Evolutionary conservation across 2,329 filamentous ascomycete genomes (phyloP), one percentile per base, ranked within the genome.

Genomic region (Arachnopeziza araneosa): DNA sequence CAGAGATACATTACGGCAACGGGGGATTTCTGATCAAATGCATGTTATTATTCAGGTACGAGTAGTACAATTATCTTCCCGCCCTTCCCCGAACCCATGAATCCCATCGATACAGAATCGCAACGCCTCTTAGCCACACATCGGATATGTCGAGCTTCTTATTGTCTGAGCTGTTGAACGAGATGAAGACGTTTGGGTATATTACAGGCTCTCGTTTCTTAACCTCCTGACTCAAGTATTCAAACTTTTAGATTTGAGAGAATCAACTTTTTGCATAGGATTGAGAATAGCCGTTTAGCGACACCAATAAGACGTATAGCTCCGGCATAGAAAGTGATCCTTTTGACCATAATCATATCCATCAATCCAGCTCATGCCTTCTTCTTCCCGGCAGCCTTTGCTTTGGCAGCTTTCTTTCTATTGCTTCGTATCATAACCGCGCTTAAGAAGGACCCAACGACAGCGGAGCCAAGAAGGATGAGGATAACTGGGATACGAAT

Each of bases 351-450:
- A 14, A 50, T n/a, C n/a, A n/a, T 44, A 44, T 44, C 36, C 36
- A 44, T 12, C 36, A 44, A 44, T 4, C 36, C 4, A 44, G n/a
- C n/a, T 79, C 81, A 91, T 62, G 87, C 85, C 87, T 96, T 95
- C 86, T 96, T 96, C 82, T 91, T 91, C 50, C 80, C 80, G 22
- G 89, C 88, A 60, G 89, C 88, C 77, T 92, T 93, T 65, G 89
- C 89, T 84, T 98, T 99, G 68, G 91, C 87, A 2, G 91, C 91
- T 85, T 95, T 97, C 86, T 98, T 98, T 75, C 89, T 84, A 82
- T 97, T 97, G 83, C 93, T 98, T 75, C 91, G 86, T 79, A 99
- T 98, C 95, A 99, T 99, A 72, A 99, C 93, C 73, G 96, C 87
- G 71, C 90, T 89, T 68, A 99, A 83, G 81, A 99, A 99, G 62